These are phyloP conservation scores for Alloascoidea africana DNA, from an alignment of 805 yeast species.

Conservation along the genomic window DNA sequence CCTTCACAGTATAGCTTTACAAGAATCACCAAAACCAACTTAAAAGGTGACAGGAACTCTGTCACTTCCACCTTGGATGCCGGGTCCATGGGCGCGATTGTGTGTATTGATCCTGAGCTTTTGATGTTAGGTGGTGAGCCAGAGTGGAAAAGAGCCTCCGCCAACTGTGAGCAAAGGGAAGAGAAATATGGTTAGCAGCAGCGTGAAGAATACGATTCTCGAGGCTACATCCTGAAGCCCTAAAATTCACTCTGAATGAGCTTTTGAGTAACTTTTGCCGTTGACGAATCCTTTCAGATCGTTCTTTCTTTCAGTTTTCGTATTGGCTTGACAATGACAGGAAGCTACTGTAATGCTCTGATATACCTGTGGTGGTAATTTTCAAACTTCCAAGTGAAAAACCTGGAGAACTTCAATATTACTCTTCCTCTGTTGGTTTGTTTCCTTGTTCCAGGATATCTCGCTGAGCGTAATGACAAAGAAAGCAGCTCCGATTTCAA, in stretches of 20 bases:
- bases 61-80: constrained; percentile 6
- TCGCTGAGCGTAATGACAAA: constrained; percentile 4
- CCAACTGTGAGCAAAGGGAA: no score
- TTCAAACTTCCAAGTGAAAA: constrained; percentile 5
- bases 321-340: constrained; percentile 7
- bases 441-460: constrained; percentile 8
- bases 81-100: no score
- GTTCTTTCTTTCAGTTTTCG: no score
- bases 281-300: no score
- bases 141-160: no score
- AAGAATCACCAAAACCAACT: constrained; percentile 9
- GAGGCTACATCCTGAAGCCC: no score
- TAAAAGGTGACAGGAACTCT: constrained; percentile 16
- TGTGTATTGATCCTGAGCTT: no score
- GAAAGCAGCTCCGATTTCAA: constrained; percentile 18
- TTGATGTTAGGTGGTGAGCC: no score
- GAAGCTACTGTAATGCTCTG: constrained; percentile 8
- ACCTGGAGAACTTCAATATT: constrained; percentile 4
- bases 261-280: no score
- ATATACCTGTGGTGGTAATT: constrained; percentile 7
- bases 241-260: no score
- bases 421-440: constrained; percentile 10
- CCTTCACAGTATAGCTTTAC: constrained; percentile 7
- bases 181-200: neutral
- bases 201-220: no score